Conservation (phyloP, 1,284 basidiomycete genomes). For the Inonotus hispidus region DNA sequence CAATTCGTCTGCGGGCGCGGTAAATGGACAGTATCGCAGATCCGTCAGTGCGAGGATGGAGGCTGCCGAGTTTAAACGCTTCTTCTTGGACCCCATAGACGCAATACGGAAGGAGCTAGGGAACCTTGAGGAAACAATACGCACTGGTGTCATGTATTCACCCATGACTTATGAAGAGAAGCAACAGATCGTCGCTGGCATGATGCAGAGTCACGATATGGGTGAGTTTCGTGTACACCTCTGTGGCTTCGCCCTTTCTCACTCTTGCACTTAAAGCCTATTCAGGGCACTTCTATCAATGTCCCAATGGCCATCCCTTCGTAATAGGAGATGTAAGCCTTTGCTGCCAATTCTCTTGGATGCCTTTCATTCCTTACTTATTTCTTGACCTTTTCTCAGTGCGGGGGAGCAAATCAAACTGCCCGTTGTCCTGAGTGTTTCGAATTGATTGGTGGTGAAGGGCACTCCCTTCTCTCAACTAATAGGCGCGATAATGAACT, state of each 20-base stretch:
- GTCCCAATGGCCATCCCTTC: slow-evolving; percentile 46
- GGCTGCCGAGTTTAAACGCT: not conserved
- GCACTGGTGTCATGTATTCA: slow-evolving; percentile 30
- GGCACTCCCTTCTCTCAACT: slow-evolving; percentile 5
- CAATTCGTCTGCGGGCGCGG: slow-evolving; percentile 27
- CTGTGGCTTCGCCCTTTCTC: not conserved
- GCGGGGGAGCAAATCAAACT: slow-evolving; percentile 14
- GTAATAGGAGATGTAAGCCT: slow-evolving; percentile 39
- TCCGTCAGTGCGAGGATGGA: not conserved
- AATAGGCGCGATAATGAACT: slow-evolving; percentile 9
- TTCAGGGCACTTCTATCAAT: slow-evolving; percentile 46
- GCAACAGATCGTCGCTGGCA: slow-evolving; percentile 39
- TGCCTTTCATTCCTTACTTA: not conserved
- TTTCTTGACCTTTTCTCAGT: not conserved
- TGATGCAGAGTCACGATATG: slow-evolving; percentile 30
- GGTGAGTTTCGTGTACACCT: slow-evolving; percentile 27
- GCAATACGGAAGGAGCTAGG: slow-evolving; percentile 5
- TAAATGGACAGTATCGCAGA: slow-evolving; percentile 7
- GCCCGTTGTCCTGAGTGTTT: slow-evolving; percentile 17
- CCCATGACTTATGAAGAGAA: slow-evolving; percentile 45
- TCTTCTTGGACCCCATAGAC: not conserved
- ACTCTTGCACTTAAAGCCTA: slow-evolving; percentile 28
- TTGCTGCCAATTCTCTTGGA: slow-evolving; percentile 8
- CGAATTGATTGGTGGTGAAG: slow-evolving; percentile 12
- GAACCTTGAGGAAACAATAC: slow-evolving; percentile 1